Conservation (phyloP, 202 grass and related monocot genomes). For the Musa balbisiana region DNA sequence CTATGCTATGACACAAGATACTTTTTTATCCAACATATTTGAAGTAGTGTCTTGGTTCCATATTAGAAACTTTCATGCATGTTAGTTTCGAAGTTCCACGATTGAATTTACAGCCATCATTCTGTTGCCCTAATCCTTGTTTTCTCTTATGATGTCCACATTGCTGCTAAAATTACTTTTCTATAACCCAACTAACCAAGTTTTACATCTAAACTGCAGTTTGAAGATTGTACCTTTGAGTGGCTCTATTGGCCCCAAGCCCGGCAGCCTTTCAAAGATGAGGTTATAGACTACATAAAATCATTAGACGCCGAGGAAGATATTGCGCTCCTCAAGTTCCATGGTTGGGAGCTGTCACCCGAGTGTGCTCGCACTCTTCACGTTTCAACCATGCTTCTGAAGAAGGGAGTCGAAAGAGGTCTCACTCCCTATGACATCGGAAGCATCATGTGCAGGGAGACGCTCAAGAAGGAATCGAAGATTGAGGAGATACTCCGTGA, state of each 20-base stretch:
- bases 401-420: conserved; percentile 2
- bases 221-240: conserved; percentile 46
- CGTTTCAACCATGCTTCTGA: background rate
- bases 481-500: background rate
- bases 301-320: conserved; percentile 2
- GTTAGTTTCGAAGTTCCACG: background rate
- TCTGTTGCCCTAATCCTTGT: background rate
- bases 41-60: too few species aligned
- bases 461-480: background rate
- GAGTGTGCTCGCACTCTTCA: background rate
- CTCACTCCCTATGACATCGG: conserved; percentile 4
- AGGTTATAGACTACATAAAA: conserved; percentile 1
- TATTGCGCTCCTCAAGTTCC: background rate
- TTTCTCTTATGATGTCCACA: background rate
- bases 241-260: conserved; percentile 22
- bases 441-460: conserved; percentile 10
- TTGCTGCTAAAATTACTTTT: background rate
- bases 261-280: background rate
- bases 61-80: background rate
- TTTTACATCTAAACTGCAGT: conserved; percentile 25
- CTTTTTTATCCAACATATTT: too few species aligned
- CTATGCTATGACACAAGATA: too few species aligned
- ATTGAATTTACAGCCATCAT: background rate
- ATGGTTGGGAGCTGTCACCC: conserved; percentile 1
- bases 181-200: background rate